phyloP scores from a whole-genome alignment of 148 eudicot genomes.

The Heliamphora exappendiculata region DNA sequence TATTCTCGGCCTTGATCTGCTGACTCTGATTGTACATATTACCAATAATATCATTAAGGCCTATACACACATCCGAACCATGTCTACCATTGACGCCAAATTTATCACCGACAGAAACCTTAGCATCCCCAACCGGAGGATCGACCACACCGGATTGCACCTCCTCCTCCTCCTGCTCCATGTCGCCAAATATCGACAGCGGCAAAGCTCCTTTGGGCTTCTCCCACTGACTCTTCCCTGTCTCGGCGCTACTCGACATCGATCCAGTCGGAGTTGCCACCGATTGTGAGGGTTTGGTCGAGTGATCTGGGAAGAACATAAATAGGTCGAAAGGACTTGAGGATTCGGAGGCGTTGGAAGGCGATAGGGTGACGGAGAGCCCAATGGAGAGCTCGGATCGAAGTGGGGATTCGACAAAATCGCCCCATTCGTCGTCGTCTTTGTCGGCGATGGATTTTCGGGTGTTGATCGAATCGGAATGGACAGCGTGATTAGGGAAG shows the following conservation, averaged over 20 bases:
- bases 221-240: slow-evolving; percentile 10
- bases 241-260: neutral
- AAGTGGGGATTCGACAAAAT: slow-evolving; percentile 35
- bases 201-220: slow-evolving; percentile 65
- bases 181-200: slow-evolving; percentile 58
- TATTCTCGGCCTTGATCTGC: slow-evolving; percentile 6
- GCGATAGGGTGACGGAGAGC: slow-evolving; percentile 11
- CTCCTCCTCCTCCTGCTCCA: slow-evolving; percentile 32
- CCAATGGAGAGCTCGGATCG: slow-evolving; percentile 19
- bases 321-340: slow-evolving; percentile 21
- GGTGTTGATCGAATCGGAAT: slow-evolving; percentile 19
- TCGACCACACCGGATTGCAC: slow-evolving; percentile 8
- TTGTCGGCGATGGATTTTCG: slow-evolving; percentile 4
- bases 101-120: neutral
- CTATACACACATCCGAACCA: slow-evolving; percentile 10
- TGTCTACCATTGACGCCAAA: slow-evolving; percentile 3
- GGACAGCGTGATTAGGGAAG: neutral
- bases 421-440: slow-evolving; percentile 55
- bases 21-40: slow-evolving; percentile 15
- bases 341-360: neutral
- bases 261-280: neutral
- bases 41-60: slow-evolving; percentile 18
- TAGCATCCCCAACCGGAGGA: neutral
- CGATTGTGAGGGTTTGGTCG: neutral
- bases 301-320: slow-evolving; percentile 8